Evolutionary conservation across 148 eudicot genomes (phyloP).

Genomic region (Diospyros lotus): DNA sequence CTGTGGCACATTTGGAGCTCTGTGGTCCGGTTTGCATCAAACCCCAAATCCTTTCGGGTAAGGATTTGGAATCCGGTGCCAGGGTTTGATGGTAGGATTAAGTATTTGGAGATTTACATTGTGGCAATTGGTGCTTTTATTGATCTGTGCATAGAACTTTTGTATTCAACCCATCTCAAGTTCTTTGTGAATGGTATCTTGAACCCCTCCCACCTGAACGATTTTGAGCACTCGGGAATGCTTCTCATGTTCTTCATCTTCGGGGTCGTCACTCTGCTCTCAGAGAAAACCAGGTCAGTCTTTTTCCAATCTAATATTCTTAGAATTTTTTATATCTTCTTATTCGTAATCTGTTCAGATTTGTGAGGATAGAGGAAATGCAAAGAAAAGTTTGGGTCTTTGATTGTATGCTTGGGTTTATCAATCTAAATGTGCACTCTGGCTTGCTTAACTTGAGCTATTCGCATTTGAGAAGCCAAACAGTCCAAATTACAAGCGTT

Average conservation of each 20-base stretch:
- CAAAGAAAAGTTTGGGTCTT: not conserved
- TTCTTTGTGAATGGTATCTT: conserved; percentile 69
- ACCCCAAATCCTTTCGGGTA: conserved; percentile 56
- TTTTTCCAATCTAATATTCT: not conserved
- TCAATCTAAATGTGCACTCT: too few relatives aligned
- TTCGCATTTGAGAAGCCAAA: not conserved
- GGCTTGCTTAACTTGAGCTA: not conserved
- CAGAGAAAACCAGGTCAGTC: conserved; percentile 76
- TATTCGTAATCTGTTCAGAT: not conserved
- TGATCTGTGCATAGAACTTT: conserved; percentile 89
- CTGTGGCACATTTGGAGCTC: conserved; percentile 86
- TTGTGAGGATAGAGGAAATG: not conserved
- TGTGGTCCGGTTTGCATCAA: conserved; percentile 48
- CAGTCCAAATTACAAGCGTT: not conserved
- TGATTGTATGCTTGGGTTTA: not conserved
- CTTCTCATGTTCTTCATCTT: conserved; percentile 93
- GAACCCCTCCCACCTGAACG: conserved; percentile 77
- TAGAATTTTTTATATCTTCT: not conserved
- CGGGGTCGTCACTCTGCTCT: conserved; percentile 58
- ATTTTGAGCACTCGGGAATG: conserved; percentile 95
- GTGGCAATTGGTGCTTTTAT: conserved; percentile 71
- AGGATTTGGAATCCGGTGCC: conserved; percentile 87
- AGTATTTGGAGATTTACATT: conserved; percentile 81
- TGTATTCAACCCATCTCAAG: conserved; percentile 78
- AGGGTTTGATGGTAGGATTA: conserved; percentile 71